Base-by-base conservation (phyloP, 371 early-diverging fungal species). In the Furculomyces boomerangus region DNA sequence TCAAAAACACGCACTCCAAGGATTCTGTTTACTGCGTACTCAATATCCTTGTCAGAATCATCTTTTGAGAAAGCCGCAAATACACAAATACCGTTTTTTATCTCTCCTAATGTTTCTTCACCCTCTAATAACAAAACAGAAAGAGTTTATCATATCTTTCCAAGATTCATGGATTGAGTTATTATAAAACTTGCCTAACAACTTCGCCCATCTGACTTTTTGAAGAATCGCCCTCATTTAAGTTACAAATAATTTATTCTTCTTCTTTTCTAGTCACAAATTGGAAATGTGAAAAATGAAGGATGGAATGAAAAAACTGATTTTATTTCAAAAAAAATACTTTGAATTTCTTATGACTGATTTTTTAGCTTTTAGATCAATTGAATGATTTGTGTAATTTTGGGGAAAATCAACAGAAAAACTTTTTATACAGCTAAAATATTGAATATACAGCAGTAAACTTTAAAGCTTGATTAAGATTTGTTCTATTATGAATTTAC, bases 1-100 rank as follows among this genome's bases (percentile, higher is more conserved):
- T 81, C 80, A 59, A 86, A 89, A 2, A 89, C 73, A n/a, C 83
- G 74, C 18, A 86, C 64, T 46, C 74, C 77, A 3, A 89, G 72
- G 27, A 88, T 70, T 63, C 87, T 89, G 26, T 70, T 68, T 3
- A 75, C 73, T 31, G 71, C 71, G 52, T 59, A 60, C 27, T 85
- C 84, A 43, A 86, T 58, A 60, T 88, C 89, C 22, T 81, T 77
- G 5, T 68, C 62, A 0, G 78, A 81, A 57, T 89, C 90, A 47
- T 80, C 77, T 14, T 70, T 62, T 30, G 73, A 75, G 50, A 89
- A 77, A 2, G 88, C 88, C 5, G 88, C 66, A 16, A 89, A 67
- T 2, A 88, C 76, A 52, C 85, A 85, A 8, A 89, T 54, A 1
- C 90, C 90, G 40, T 73, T 70, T 35, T 73, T 73, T 50, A 89